Evolutionary conservation across 2,329 filamentous ascomycete species (phyloP), one percentile per base, ranked within the genome.

Genomic region (Emmonsiellopsis sp.): DNA sequence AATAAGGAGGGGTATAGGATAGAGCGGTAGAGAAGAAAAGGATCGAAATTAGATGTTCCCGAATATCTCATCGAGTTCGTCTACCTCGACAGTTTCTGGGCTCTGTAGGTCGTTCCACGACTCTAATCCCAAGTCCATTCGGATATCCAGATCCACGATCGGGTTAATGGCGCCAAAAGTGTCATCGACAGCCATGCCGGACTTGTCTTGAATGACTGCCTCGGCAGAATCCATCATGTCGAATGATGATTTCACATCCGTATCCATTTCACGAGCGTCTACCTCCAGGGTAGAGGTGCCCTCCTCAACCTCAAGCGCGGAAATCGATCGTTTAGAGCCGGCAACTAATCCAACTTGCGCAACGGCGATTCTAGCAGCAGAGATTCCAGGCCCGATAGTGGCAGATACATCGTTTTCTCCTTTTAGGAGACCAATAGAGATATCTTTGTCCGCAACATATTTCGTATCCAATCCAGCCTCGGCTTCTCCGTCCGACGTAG

Each of bases 21-120:
- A 15, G 35, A 44, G 20, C 26, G 15, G 10, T 40, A 32, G 42
- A 31, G 26, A 15, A 49, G 44, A 32, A 52, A 55, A 20, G 5
- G 31, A 13, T 44, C 20, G 16, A 35, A 26, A 30, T 78, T 73
- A 89, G 69, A 83, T 89, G 61, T 82, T 84, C 65, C 87, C 85
- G 63, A 96, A 81, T 67, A 96, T 80, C 62, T 87, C 83, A 65
- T 97, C 92, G 26, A 97, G 83, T 76, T 98, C 93, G 46, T 95
- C 89, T 48, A 97, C 81, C 68, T 94, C 90, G 61, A 97, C 85
- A 59, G 84, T 87, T 74, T 97, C 93, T 1, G 91, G 90, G 66
- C 84, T 89, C 66, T 79, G 78, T 64, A 82, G 70, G 55, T 81
- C 79, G 66, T 79, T 79, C 64, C 86, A 85, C 72, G 76, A 74